Percentiles rank a stretch among this genome's conserved stretches.
phyloP scores from a whole-genome alignment of 208 protist genomes.

The Willaertia magna region DNA sequence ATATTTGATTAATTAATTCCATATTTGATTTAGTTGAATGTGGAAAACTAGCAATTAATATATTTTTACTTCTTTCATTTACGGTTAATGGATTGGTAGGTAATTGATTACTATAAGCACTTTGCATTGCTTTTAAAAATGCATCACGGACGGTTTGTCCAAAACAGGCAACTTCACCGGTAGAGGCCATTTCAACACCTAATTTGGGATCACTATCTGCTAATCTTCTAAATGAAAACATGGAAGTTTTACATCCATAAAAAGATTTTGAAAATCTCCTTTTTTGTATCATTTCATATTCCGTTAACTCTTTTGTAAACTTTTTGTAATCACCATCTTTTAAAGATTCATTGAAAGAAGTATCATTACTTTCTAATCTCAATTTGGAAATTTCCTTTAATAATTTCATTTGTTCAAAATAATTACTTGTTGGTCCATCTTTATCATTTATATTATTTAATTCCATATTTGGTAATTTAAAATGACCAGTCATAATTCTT shows the following conservation, averaged over 20 bases:
- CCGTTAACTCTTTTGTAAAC: constrained; percentile 6
- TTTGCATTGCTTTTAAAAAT: constrained; percentile 71
- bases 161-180: constrained; percentile 89
- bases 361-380: too few species aligned
- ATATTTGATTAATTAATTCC: not conserved
- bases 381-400: constrained; percentile 13
- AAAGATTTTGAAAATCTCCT: constrained; percentile 6
- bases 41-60: not conserved
- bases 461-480: constrained; percentile 42
- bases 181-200: constrained; percentile 95
- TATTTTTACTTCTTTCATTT: not conserved
- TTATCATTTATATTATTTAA: constrained; percentile 46
- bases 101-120: too few species aligned
- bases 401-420: constrained; percentile 24
- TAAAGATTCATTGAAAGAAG: not conserved
- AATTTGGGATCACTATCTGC: constrained; percentile 90
- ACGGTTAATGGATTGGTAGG: not conserved
- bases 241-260: constrained; percentile 78
- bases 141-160: constrained; percentile 65
- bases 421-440: constrained; percentile 24
- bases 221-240: constrained; percentile 96
- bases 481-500: not conserved
- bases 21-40: not conserved
- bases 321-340: not conserved
- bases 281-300: not conserved